These are phyloP conservation scores for Pterocarpus santalinus DNA, from an alignment of 306 rosid genomes.

Conservation along the genomic window DNA sequence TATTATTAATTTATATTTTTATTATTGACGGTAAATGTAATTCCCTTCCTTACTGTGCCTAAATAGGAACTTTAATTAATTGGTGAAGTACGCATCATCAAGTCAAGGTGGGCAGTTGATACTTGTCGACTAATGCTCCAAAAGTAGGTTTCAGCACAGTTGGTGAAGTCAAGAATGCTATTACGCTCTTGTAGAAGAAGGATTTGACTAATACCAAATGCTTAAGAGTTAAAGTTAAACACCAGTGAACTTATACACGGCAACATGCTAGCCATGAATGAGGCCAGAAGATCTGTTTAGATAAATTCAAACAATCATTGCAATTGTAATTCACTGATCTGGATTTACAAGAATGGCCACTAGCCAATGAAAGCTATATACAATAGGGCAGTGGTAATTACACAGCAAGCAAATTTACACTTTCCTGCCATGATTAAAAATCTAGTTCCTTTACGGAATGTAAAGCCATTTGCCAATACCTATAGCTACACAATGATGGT, in stretches of 20 bases:
- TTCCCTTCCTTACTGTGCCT: too few species aligned
- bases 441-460: background rate
- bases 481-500: background rate
- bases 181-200: background rate
- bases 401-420: background rate
- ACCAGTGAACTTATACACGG: background rate
- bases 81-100: too few species aligned
- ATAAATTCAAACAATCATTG: background rate
- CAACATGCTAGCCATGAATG: background rate
- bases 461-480: background rate
- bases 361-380: background rate
- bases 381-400: background rate
- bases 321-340: slow-evolving; percentile 19
- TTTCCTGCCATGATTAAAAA: background rate
- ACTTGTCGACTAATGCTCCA: background rate
- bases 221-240: background rate
- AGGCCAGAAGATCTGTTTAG: background rate
- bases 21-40: too few species aligned
- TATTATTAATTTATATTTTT: too few species aligned
- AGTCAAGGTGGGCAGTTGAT: background rate
- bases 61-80: too few species aligned
- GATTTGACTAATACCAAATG: background rate
- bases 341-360: background rate
- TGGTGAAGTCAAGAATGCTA: background rate
- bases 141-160: background rate